Base-by-base conservation (phyloP, 2,329 filamentous ascomycete species). In the Ceratocystis variospora region DNA sequence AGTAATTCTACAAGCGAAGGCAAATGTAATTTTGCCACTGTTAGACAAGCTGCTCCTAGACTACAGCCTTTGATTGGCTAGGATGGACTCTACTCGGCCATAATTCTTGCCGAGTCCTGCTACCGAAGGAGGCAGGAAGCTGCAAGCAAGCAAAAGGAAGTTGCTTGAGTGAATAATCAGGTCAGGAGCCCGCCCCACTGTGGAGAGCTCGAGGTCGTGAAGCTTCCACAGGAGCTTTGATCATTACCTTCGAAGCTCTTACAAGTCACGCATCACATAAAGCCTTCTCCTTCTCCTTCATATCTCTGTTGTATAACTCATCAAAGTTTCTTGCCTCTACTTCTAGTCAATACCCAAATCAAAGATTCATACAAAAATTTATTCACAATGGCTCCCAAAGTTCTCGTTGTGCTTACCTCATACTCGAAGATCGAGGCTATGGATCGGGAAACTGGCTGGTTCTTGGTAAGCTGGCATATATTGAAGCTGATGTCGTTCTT, bases 371-470 rank as follows among this genome's bases (percentile, higher is more conserved):
- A 8, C 37, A 59, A 45, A 31, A 48, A 22, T 53, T 1, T 31
- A 7, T 57, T 44, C 68, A 74, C 59, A 70, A 81, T 82, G 79
- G 76, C 78, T 45, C 79, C 77, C 71, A 87, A 87, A 74, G 76
- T 90, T 69, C 86, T 90, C 76, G 76, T 89, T 74, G 83, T 90
- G 67, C 82, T 90, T 69, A 88, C 85, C 70, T 89, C 86, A 68
- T 79, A 82, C 73, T 75, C 73, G 72, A 75, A 77, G 73, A 78
- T 83, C 61, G 77, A 76, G 70, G 69, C 68, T 66, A 73, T 76
- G 70, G 77, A 79, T 57, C 78, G 77, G 71, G 80, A 81, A 8
- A 89, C 87, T 0, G 87, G 87, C 69, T 90, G 87, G 87, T 90
- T 83, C 72, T 77, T 90, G 71, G 84, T 86, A 77, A 62, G 77